phyloP scores from a whole-genome alignment of 2,329 filamentous ascomycete species.

The Diaporthe vaccinii region DNA sequence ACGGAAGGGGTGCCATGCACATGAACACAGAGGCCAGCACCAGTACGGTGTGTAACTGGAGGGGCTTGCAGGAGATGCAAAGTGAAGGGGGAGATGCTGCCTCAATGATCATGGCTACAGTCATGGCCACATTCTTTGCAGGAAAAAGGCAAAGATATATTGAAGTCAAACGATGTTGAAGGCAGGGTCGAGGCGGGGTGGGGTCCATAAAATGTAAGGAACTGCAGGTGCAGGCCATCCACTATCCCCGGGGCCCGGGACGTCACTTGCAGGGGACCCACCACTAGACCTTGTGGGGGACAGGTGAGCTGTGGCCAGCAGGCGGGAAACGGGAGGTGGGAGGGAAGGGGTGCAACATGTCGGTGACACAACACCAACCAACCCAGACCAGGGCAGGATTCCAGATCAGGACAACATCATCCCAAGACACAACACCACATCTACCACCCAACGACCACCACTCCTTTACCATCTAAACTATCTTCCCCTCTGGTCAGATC shows the following conservation, averaged over 20 bases:
- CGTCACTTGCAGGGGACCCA: conserved; percentile 1
- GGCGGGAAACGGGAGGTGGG: neutral
- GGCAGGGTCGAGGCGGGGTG: neutral
- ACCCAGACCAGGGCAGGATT: conserved; percentile 3
- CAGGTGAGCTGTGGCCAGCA: conserved; percentile 7
- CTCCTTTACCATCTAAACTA: neutral
- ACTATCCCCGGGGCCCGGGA: neutral
- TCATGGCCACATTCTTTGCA: neutral
- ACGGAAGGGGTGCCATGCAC: neutral
- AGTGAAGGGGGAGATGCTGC: no score
- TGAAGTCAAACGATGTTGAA: neutral
- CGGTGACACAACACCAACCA: conserved; percentile 16
- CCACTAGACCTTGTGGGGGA: neutral
- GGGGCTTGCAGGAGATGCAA: neutral
- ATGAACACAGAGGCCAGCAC: neutral
- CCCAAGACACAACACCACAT: neutral
- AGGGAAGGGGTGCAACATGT: neutral
- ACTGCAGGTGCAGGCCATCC: neutral
- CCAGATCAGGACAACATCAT: conserved; percentile 23
- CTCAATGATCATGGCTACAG: neutral
- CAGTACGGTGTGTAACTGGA: neutral
- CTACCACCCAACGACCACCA: conserved; percentile 2
- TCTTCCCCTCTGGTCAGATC: neutral
- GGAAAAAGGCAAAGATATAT: neutral
- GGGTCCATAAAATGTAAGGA: neutral